These are phyloP conservation scores for Xylariaceae sp. DNA, from an alignment of 2,329 filamentous ascomycete species.

Conservation along the genomic window DNA sequence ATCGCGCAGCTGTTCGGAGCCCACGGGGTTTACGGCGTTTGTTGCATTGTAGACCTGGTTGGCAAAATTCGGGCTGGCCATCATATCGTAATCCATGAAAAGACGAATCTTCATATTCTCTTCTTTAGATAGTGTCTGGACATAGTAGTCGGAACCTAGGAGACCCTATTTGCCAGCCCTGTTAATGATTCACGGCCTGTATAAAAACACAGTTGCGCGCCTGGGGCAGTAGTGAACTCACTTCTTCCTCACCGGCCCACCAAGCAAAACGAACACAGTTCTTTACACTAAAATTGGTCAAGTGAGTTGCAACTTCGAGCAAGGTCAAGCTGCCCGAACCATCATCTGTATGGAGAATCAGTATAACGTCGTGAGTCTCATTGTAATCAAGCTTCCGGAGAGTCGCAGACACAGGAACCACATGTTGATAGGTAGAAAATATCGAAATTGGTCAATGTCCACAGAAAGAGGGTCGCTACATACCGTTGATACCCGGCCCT, in stretches of 20 bases:
- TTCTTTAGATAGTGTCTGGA: conserved; percentile 48
- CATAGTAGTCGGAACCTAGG: conserved; percentile 60
- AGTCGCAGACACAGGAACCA: neutral
- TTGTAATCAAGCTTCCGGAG: neutral
- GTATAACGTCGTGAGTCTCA: neutral
- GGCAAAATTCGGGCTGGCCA: conserved; percentile 62
- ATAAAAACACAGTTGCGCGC: too few species aligned
- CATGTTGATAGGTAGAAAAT: neutral
- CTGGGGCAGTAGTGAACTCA: conserved; percentile 8
- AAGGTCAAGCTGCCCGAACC: conserved; percentile 62
- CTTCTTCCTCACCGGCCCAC: conserved; percentile 66
- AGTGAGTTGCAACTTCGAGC: conserved; percentile 58
- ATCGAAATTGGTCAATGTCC: too few species aligned
- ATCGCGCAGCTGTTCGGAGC: conserved; percentile 64
- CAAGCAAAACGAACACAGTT: conserved; percentile 65
- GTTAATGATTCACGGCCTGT: neutral
- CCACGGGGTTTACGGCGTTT: conserved; percentile 64
- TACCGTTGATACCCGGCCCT: conserved; percentile 67
- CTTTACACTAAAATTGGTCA: conserved; percentile 54
- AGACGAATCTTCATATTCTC: conserved; percentile 61
- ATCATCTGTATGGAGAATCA: conserved; percentile 44
- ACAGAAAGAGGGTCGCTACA: neutral
- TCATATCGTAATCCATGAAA: conserved; percentile 69
- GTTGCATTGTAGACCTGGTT: conserved; percentile 69
- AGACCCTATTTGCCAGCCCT: conserved; percentile 34